phyloP scores from a whole-genome alignment of 2,329 filamentous ascomycete species.

The Xylaria sp. region DNA sequence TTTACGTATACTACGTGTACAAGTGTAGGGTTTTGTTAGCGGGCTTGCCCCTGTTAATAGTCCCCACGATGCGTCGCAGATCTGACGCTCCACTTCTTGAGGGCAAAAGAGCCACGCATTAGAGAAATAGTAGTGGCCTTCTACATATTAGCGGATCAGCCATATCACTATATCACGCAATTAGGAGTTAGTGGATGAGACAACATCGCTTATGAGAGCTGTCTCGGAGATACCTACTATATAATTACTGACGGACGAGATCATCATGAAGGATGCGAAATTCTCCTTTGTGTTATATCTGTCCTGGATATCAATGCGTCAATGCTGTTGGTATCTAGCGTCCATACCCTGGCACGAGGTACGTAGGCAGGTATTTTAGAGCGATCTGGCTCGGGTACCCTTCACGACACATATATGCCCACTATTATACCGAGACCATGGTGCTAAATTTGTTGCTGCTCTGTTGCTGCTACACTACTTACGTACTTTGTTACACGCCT shows the following conservation, averaged over 20 bases:
- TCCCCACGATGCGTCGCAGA: conserved; percentile 22
- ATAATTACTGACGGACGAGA: too few species aligned
- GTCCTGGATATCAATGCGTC: too few species aligned
- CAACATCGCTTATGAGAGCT: not conserved
- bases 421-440: not conserved
- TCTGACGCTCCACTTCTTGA: conserved; percentile 8
- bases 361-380: not conserved
- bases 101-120: conserved; percentile 26
- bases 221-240: too few species aligned
- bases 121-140: not conserved
- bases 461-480: not conserved
- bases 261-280: too few species aligned
- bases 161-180: not conserved
- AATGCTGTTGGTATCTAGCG: too few species aligned
- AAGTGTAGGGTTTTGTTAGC: conserved; percentile 1
- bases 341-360: too few species aligned
- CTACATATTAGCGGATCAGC: not conserved
- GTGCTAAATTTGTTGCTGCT: conserved; percentile 4
- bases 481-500: too few species aligned
- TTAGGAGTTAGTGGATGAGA: not conserved
- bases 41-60: conserved; percentile 8
- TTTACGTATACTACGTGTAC: too few species aligned
- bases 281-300: too few species aligned
- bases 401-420: not conserved
- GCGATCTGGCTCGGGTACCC: not conserved